phyloP scores from a whole-genome alignment of 1,139 yeast species.

The Neolecta irregularis region DNA sequence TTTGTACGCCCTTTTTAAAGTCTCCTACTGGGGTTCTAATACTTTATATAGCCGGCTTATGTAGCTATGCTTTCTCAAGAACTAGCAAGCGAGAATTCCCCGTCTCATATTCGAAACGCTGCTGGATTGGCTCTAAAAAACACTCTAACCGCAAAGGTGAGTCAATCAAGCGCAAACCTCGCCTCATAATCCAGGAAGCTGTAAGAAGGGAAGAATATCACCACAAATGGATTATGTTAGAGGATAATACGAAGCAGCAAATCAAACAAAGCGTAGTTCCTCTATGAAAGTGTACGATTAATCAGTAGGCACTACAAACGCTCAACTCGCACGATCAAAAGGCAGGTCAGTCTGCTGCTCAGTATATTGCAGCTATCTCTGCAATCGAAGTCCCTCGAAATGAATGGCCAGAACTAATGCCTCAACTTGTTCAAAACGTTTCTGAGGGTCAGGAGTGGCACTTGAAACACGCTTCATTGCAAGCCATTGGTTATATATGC shows the following conservation, averaged over 20 bases:
- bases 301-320: conserved; percentile 37
- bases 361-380: conserved; percentile 89
- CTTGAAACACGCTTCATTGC: conserved; percentile 71
- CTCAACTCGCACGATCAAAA: conserved; percentile 53
- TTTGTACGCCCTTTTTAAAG: conserved; percentile 30
- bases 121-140: conserved; percentile 84
- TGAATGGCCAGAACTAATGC: conserved; percentile 80
- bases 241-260: conserved; percentile 37
- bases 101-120: conserved; percentile 75
- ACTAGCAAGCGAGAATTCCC: conserved; percentile 48
- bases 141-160: conserved; percentile 62
- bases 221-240: conserved; percentile 46
- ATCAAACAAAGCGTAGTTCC: conserved; percentile 40
- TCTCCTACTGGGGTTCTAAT: background rate
- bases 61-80: conserved; percentile 57
- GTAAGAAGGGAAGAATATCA: conserved; percentile 13
- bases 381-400: conserved; percentile 78
- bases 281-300: background rate
- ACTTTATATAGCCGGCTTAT: conserved; percentile 31
- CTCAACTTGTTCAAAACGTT: conserved; percentile 71
- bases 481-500: conserved; percentile 89
- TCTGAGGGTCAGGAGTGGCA: conserved; percentile 38
- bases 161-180: conserved; percentile 4
- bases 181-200: conserved; percentile 9
- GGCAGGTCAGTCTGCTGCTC: conserved; percentile 83